phyloP scores from a whole-genome alignment of 495 filamentous ascomycete genomes.

The Entonaema liquescens region DNA sequence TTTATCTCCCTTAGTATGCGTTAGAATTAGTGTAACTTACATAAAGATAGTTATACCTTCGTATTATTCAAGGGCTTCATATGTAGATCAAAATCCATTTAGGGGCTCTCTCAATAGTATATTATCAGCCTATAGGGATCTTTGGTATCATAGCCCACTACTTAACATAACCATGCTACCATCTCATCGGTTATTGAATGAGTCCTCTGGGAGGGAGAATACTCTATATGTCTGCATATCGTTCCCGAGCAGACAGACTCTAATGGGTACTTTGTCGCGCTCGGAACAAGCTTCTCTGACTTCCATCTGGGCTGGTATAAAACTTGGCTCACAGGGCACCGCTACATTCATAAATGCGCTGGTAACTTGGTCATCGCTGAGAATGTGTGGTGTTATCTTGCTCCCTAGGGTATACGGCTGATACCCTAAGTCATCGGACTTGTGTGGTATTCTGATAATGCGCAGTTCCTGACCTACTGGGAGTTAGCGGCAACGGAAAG shows the following conservation, averaged over 20 bases:
- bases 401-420: conserved; percentile 30
- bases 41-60: too few relatives aligned
- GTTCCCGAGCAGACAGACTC: conserved; percentile 57
- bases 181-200: conserved; percentile 15
- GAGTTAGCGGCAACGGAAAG: not conserved
- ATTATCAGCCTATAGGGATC: not conserved
- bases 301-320: conserved; percentile 59
- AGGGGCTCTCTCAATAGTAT: not conserved
- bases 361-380: conserved; percentile 39
- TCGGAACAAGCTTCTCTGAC: conserved; percentile 48
- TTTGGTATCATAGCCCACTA: not conserved
- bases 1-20: too few relatives aligned
- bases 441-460: conserved; percentile 42
- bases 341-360: conserved; percentile 31
- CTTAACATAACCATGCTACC: not conserved
- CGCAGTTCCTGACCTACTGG: conserved; percentile 36
- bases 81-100: too few relatives aligned
- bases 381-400: conserved; percentile 30
- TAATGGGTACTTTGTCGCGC: conserved; percentile 49
- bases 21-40: too few relatives aligned
- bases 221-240: conserved; percentile 55
- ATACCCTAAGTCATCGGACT: conserved; percentile 41
- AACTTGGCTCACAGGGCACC: conserved; percentile 47
- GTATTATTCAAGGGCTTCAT: too few relatives aligned
- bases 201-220: conserved; percentile 49